Evolutionary conservation across 140 eudicot species (phyloP).

Genomic region (Senecio squalidus): DNA sequence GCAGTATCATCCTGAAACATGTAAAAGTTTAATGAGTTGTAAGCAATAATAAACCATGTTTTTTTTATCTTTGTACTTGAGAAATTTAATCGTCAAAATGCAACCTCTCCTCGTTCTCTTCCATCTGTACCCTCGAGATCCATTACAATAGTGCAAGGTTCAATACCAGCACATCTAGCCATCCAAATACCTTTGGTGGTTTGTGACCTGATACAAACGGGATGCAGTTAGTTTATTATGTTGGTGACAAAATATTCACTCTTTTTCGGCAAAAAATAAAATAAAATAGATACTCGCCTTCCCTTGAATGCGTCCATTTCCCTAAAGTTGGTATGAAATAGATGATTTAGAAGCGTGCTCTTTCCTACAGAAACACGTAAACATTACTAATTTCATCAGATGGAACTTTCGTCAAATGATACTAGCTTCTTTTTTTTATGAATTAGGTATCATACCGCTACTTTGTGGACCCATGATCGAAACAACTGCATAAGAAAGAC

Average conservation of each 20-base stretch:
- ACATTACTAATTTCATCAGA: neutral
- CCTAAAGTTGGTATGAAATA: conserved; percentile 60
- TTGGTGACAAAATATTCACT: neutral
- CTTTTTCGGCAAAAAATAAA: neutral
- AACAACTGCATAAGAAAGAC: conserved; percentile 11
- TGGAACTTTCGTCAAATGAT: neutral
- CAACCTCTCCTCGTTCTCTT: conserved; percentile 84
- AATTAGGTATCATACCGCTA: conserved; percentile 5
- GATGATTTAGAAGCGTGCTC: conserved; percentile 69
- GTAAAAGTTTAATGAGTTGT: neutral
- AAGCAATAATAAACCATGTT: neutral
- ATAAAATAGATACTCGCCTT: conserved; percentile 33
- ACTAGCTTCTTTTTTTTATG: no score
- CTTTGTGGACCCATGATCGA: conserved; percentile 9
- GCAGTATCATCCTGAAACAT: conserved; percentile 50
- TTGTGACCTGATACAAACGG: conserved; percentile 41
- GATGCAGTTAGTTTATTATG: conserved; percentile 2
- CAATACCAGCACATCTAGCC: conserved; percentile 67
- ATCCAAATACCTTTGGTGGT: conserved; percentile 85
- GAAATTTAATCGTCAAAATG: neutral
- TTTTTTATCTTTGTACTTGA: neutral
- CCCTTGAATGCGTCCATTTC: conserved; percentile 86
- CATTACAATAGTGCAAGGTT: conserved; percentile 75
- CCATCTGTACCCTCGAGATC: conserved; percentile 95
- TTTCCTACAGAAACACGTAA: conserved; percentile 46